phyloP scores from a whole-genome alignment of 1,139 yeast genomes.

The Scheffersomyces cryptocercus region DNA sequence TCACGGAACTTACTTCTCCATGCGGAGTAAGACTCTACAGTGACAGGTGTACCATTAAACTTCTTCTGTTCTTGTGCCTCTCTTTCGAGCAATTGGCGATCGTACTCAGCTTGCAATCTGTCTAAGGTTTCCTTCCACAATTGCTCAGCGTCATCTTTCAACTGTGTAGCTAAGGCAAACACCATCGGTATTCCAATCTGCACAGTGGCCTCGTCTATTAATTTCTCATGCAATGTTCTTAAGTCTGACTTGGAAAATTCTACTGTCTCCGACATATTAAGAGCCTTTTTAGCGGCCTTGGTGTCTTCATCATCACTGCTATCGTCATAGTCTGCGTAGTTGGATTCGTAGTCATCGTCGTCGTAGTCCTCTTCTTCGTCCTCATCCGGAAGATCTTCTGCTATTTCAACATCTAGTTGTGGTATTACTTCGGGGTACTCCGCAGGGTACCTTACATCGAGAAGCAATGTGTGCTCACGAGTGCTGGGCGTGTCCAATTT shows the following conservation, averaged over 20 bases:
- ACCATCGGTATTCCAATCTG: constrained; percentile 88
- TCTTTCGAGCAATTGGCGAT: constrained; percentile 55
- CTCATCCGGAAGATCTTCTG: constrained; percentile 33
- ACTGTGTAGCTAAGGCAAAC: constrained; percentile 71
- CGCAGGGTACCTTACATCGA: constrained; percentile 67
- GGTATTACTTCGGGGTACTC: constrained; percentile 75
- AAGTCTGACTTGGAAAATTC: constrained; percentile 52
- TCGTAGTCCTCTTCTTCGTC: constrained; percentile 43
- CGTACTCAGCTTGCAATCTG: constrained; percentile 58
- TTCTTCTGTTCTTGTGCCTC: constrained; percentile 72
- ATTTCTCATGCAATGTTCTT: constrained; percentile 34
- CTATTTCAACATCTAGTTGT: constrained; percentile 41
- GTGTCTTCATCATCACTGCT: constrained; percentile 49
- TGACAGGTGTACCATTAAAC: constrained; percentile 80
- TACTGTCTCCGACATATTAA: constrained; percentile 58
- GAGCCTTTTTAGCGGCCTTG: constrained; percentile 42
- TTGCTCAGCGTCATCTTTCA: constrained; percentile 79
- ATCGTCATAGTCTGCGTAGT: constrained; percentile 41
- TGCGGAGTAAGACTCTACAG: constrained; percentile 61
- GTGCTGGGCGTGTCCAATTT: constrained; percentile 61
- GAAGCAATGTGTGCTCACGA: constrained; percentile 49
- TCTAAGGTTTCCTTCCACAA: constrained; percentile 59
- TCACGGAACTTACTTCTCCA: constrained; percentile 73
- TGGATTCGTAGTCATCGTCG: constrained; percentile 38
- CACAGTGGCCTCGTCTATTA: constrained; percentile 66